Base-by-base conservation (phyloP, 805 yeast species). In the Zygoascus biomembranicola region DNA sequence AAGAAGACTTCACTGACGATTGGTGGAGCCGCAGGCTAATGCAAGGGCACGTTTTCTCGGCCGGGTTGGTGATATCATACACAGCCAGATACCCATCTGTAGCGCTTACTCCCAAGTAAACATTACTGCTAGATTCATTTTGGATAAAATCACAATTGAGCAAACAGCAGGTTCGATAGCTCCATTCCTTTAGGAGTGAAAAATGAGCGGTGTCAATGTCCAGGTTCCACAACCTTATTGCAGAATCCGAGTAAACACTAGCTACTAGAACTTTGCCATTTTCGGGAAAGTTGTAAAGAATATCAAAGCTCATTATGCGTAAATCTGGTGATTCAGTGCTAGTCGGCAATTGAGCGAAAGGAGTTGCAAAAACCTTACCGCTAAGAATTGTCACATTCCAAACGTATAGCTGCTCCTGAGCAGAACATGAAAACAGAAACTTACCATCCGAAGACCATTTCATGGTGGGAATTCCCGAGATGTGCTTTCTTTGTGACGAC, bases 181-280 rank as follows among this genome's bases (percentile, higher is more conserved):
- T 65, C 11, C 81, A 85, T 4, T 69, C 63, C 0, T 75, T 62
- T 0, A 85, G 49, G 41, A 77, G 63, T 1, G 62, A 61, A 60
- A 87, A 85, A 0, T 57, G 49, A 16, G 69, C 70, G 0, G 62
- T 55, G 0, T 41, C 43, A 26, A 69, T 58, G 54, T 76, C 69
- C 60, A 80, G 84, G 55, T 70, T 67, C 84, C 90, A 87, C 0
- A 85, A 44, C 59, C 80, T 82, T 53, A 92, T 77, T 3, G 78
- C 73, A 1, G 98, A 92, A 65, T 92, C 90, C 0, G 97, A 90
- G 64, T 88, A 94, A 0, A 85, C 95, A 0, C 89, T 79, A 1
- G 80, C 78, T 8, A 90, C 61, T 1, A 81, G 59, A 58, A 80
- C 77, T 2, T 66, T 51, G 16, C 56, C 60, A 5, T 60, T 61